Evolutionary conservation across 2,329 filamentous ascomycete genomes (phyloP).

Genomic region (Cladobotryum mycophilum): DNA sequence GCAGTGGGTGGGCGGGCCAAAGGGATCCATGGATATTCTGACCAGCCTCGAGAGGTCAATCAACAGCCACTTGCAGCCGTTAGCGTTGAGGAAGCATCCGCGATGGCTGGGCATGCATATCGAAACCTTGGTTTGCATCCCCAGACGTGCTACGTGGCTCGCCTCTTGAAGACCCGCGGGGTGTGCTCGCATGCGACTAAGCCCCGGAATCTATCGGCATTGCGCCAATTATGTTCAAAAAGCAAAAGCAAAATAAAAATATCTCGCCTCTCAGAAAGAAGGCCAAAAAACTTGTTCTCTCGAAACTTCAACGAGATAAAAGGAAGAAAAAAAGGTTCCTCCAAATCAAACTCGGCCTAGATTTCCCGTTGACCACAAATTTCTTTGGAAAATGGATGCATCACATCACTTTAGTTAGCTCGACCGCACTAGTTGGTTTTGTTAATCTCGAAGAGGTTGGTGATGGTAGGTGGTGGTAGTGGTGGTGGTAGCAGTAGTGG

Average conservation of each 20-base stretch:
- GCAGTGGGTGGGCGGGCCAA: constrained; percentile 9
- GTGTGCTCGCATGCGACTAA: constrained; percentile 23
- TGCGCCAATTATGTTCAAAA: constrained; percentile 13
- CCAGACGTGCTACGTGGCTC: constrained; percentile 31
- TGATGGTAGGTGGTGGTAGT: background rate
- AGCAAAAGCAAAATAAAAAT: background rate
- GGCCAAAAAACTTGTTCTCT: background rate
- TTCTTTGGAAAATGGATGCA: background rate
- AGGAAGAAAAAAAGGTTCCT: too few species aligned
- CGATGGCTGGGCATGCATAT: constrained; percentile 10
- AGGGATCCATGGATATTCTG: background rate
- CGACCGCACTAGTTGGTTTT: background rate
- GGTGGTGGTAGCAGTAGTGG: too few species aligned
- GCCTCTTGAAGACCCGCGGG: constrained; percentile 22
- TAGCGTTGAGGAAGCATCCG: constrained; percentile 15
- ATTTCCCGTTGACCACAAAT: background rate
- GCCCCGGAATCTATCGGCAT: constrained; percentile 22
- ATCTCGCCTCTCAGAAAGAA: background rate
- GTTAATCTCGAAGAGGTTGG: constrained; percentile 11
- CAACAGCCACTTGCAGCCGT: constrained; percentile 11
- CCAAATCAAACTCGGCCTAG: background rate
- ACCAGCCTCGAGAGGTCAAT: too few species aligned
- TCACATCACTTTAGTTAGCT: too few species aligned
- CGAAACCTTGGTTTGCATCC: constrained; percentile 21
- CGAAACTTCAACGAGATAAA: too few species aligned